phyloP scores from a whole-genome alignment of 1,139 yeast species.

The Taphrina flavorubra region DNA sequence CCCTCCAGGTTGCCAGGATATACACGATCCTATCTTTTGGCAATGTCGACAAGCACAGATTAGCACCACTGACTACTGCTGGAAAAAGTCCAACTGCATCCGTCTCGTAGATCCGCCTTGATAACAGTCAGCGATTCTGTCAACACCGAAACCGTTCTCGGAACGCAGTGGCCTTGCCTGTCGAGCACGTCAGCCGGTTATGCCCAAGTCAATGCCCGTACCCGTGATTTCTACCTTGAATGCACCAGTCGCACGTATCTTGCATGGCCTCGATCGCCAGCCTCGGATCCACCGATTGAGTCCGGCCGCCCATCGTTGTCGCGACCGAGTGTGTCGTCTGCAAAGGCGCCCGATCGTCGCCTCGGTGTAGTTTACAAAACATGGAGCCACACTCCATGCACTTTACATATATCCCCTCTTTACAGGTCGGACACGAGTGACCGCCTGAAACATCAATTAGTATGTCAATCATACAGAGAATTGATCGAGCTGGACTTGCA shows the following conservation, averaged over 20 bases:
- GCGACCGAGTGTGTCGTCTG: not conserved
- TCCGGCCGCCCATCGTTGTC: not conserved
- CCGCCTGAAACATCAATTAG: slow-evolving; percentile 12
- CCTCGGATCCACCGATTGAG: slow-evolving; percentile 6
- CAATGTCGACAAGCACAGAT: too few relatives aligned
- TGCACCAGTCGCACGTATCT: slow-evolving; percentile 28
- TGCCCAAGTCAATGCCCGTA: slow-evolving; percentile 10
- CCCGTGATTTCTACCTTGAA: slow-evolving; percentile 24
- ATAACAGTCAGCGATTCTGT: slow-evolving; percentile 2
- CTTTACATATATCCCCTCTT: slow-evolving; percentile 19
- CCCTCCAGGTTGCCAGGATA: too few relatives aligned
- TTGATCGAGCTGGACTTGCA: not conserved
- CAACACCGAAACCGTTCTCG: slow-evolving; percentile 24
- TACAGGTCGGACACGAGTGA: slow-evolving; percentile 19
- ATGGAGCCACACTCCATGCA: slow-evolving; percentile 22
- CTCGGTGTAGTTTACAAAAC: slow-evolving; percentile 25
- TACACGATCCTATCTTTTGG: too few relatives aligned
- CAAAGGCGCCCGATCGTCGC: not conserved
- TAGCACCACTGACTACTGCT: slow-evolving; percentile 3
- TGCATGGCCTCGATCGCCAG: slow-evolving; percentile 1
- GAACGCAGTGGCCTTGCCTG: slow-evolving; percentile 33
- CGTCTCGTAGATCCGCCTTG: slow-evolving; percentile 20
- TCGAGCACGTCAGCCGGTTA: not conserved
- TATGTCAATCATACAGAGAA: too few relatives aligned
- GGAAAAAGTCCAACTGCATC: slow-evolving; percentile 24